Conservation (phyloP, 2,329 filamentous ascomycete species). For the Pyrenophora seminiperda region DNA sequence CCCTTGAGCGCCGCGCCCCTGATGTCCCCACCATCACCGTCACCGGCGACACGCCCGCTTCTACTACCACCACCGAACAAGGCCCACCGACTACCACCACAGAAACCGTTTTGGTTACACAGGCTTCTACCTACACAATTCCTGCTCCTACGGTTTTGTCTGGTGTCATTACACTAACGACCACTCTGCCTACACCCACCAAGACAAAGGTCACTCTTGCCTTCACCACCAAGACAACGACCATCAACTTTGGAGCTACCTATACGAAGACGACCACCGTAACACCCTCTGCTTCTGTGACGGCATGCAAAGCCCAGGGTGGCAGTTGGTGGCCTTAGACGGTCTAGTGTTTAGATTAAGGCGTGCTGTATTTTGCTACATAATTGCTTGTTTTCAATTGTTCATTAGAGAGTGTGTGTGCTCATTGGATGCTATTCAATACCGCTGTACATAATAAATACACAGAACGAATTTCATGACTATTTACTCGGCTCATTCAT, state of each 20-base stretch:
- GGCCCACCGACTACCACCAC: constrained; percentile 31
- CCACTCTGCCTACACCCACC: constrained; percentile 46
- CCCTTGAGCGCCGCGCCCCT: constrained; percentile 41
- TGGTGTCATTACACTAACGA: constrained; percentile 40
- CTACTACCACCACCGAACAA: constrained; percentile 33
- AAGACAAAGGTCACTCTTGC: constrained; percentile 40
- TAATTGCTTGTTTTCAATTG: neutral
- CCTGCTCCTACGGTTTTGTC: constrained; percentile 46
- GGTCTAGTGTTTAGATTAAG: neutral
- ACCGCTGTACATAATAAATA: constrained; percentile 6
- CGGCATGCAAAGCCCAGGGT: constrained; percentile 42
- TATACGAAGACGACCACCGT: constrained; percentile 43
- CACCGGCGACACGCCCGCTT: constrained; percentile 36
- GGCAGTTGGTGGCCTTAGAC: constrained; percentile 31
- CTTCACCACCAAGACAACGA: constrained; percentile 38
- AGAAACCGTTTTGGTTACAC: constrained; percentile 32
- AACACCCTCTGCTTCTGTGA: constrained; percentile 44
- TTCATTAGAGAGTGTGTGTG: neutral
- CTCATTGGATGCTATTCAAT: neutral
- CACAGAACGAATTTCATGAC: neutral
- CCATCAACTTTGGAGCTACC: constrained; percentile 44
- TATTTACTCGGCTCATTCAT: neutral
- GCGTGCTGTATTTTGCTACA: neutral
- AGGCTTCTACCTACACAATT: constrained; percentile 35
- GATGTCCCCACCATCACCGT: constrained; percentile 45